These are phyloP conservation scores for Jasminum sambac DNA, from an alignment of 257 asterid genomes.

Conservation along the genomic window DNA sequence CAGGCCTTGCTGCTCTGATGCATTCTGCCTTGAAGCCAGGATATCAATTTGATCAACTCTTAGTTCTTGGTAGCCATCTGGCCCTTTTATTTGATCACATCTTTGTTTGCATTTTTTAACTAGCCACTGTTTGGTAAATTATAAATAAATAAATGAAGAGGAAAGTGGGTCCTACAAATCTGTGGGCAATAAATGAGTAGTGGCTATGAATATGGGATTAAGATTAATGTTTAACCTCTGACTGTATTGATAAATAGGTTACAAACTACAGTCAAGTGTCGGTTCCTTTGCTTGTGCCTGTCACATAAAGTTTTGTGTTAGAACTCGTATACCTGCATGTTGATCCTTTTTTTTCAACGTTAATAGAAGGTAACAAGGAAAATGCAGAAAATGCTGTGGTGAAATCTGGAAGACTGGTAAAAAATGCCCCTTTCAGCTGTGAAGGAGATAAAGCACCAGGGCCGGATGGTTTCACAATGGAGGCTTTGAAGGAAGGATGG, in stretches of 20 bases:
- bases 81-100: conserved; percentile 4
- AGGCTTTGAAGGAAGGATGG: too few relatives aligned
- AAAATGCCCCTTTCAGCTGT: too few relatives aligned
- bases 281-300: conserved; percentile 19
- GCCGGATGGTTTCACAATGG: too few relatives aligned
- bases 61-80: conserved; percentile 77
- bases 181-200: too few relatives aligned
- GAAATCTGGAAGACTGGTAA: background rate
- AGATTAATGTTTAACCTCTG: too few relatives aligned
- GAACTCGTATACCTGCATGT: background rate
- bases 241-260: too few relatives aligned
- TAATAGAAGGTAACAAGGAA: background rate
- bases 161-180: too few relatives aligned
- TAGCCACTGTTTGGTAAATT: too few relatives aligned
- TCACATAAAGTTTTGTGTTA: conserved; percentile 6
- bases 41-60: conserved; percentile 70
- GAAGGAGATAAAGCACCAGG: too few relatives aligned
- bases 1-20: conserved; percentile 73
- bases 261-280: conserved; percentile 6
- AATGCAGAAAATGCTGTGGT: background rate
- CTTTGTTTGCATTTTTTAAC: background rate
- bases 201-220: too few relatives aligned
- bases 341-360: background rate
- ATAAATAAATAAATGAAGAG: too few relatives aligned
- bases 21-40: conserved; percentile 78